Percentiles rank a stretch among this genome's conserved stretches.
Conservation (phyloP, 2,329 filamentous ascomycete species). For the Fusarium sp. region DNA sequence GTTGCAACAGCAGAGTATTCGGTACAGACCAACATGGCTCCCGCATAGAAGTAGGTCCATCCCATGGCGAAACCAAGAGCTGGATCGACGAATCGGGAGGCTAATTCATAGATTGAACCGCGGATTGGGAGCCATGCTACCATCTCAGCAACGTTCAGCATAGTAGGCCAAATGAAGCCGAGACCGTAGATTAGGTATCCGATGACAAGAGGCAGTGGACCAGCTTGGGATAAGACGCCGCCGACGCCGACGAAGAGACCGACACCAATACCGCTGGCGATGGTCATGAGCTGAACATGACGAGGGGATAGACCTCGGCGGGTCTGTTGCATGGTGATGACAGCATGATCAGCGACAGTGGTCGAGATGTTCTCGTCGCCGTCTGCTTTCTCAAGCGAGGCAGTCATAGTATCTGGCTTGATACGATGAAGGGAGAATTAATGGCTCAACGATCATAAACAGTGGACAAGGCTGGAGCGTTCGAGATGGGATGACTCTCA, state of each 20-base stretch:
- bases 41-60: background rate
- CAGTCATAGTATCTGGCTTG: background rate
- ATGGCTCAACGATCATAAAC: accelerated
- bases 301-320: background rate
- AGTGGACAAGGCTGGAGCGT: accelerated
- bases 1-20: background rate
- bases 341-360: background rate
- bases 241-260: background rate
- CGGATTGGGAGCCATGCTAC: background rate
- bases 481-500: background rate
- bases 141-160: background rate
- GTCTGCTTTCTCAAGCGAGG: background rate
- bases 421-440: background rate
- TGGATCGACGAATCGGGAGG: background rate
- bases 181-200: background rate
- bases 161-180: background rate
- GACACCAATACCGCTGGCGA: background rate
- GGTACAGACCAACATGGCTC: background rate
- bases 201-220: background rate
- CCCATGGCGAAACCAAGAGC: background rate
- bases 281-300: background rate
- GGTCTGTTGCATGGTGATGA: background rate
- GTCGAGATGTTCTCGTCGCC: background rate
- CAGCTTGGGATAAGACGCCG: background rate
- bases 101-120: background rate